These are phyloP conservation scores for Capsicum baccatum DNA, from an alignment of 257 asterid species.

Conservation along the genomic window DNA sequence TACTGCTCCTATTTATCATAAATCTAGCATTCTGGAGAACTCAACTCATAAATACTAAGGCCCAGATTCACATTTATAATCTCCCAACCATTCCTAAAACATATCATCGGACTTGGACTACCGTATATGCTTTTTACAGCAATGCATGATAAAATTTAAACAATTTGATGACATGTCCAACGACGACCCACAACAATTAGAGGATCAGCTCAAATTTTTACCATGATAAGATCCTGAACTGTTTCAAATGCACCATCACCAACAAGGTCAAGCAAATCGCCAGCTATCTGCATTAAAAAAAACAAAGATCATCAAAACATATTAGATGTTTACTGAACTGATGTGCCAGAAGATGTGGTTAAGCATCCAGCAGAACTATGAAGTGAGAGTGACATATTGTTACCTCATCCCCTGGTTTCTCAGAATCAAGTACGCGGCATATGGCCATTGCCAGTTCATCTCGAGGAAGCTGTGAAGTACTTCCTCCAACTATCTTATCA, in stretches of 20 bases:
- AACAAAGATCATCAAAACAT: constrained; percentile 22
- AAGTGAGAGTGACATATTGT: constrained; percentile 23
- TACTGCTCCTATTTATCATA: constrained; percentile 19
- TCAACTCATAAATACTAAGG: background rate
- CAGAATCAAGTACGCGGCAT: constrained; percentile 93
- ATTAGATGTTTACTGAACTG: constrained; percentile 33
- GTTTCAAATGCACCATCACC: constrained; percentile 94
- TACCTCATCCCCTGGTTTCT: constrained; percentile 98
- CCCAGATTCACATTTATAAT: background rate
- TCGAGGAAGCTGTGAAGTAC: constrained; percentile 82
- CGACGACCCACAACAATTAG: constrained; percentile 2
- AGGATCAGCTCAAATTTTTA: constrained; percentile 36
- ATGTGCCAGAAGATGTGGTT: constrained; percentile 26
- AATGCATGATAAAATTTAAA: background rate
- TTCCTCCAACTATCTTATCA: constrained; percentile 66
- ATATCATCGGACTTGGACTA: background rate
- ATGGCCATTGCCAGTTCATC: constrained; percentile 98
- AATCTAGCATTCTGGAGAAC: constrained; percentile 10
- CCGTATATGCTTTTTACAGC: background rate
- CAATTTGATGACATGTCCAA: constrained; percentile 15
- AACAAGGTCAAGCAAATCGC: constrained; percentile 92
- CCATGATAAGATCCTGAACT: constrained; percentile 92
- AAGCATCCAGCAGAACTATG: constrained; percentile 32
- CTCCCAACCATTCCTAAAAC: constrained; percentile 22
- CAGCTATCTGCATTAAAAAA: constrained; percentile 71